Evolutionary conservation across 768 basidiomycete species (phyloP).

Genomic region (Collybiopsis confluens): DNA sequence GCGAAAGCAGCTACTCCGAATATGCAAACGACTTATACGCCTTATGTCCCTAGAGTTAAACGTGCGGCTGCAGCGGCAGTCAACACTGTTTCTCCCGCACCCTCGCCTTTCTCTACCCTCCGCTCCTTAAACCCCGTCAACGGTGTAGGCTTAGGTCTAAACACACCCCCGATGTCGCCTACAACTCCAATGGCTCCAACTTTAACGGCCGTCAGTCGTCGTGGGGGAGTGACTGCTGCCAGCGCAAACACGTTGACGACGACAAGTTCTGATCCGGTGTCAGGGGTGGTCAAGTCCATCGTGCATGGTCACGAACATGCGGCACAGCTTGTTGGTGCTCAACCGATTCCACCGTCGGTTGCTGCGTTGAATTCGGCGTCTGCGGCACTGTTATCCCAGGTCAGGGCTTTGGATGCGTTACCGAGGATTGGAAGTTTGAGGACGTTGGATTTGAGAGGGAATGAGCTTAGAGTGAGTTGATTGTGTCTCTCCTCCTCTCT

Average conservation of each 20-base stretch:
- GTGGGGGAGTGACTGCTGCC: not conserved
- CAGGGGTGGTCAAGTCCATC: too few species aligned
- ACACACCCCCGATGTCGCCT: too few species aligned
- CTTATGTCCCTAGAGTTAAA: slow-evolving; percentile 69
- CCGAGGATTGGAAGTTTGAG: slow-evolving; percentile 81
- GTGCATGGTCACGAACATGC: not conserved
- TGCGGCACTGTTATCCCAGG: slow-evolving; percentile 79
- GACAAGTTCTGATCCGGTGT: not conserved
- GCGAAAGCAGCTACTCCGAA: slow-evolving; percentile 33
- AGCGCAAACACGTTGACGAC: not conserved
- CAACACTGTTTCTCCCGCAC: slow-evolving; percentile 22
- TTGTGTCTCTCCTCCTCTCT: slow-evolving; percentile 1
- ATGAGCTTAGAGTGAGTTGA: slow-evolving; percentile 72
- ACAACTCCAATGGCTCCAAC: not conserved
- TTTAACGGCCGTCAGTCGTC: not conserved
- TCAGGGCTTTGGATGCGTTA: slow-evolving; percentile 82
- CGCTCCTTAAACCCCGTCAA: not conserved
- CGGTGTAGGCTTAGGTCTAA: not conserved
- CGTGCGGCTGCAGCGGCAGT: slow-evolving; percentile 27
- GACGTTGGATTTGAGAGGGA: slow-evolving; percentile 88
- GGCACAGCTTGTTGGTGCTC: not conserved
- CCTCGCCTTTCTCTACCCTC: slow-evolving; percentile 20
- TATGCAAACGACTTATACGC: slow-evolving; percentile 75
- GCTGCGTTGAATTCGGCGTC: slow-evolving; percentile 37
- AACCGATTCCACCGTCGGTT: not conserved